Evolutionary conservation across 2,329 filamentous ascomycete species (phyloP).

Genomic region (Pezicula neosporulosa): DNA sequence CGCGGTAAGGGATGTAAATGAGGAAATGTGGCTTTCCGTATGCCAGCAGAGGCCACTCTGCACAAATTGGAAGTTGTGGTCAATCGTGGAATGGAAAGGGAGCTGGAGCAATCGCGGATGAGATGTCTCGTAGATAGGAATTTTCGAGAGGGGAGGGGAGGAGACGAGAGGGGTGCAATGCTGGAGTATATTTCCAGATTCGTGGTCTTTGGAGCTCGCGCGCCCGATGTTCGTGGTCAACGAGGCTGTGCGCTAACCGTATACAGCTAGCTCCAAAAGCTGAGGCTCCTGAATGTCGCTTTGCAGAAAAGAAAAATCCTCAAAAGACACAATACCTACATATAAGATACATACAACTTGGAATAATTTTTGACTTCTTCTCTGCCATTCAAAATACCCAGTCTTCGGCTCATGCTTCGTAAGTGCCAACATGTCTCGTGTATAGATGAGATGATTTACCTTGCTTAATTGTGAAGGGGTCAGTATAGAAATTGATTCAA

Average conservation of each 20-base stretch:
- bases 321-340: too few species aligned
- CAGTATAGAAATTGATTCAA: too few species aligned
- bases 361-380: too few species aligned
- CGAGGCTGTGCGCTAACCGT: background rate
- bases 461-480: too few species aligned
- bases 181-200: constrained; percentile 11
- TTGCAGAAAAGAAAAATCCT: too few species aligned
- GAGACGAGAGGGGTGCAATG: background rate
- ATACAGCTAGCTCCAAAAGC: background rate
- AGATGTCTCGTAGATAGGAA: background rate
- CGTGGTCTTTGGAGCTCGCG: constrained; percentile 14
- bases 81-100: constrained; percentile 5
- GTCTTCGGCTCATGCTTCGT: too few species aligned
- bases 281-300: background rate
- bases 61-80: constrained; percentile 7
- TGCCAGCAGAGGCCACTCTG: constrained; percentile 12
- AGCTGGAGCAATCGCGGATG: background rate
- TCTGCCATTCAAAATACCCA: too few species aligned
- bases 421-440: too few species aligned
- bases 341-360: too few species aligned
- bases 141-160: background rate
- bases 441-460: too few species aligned
- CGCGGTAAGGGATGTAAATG: constrained; percentile 12
- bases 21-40: constrained; percentile 19
- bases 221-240: background rate